Evolutionary conservation across 495 filamentous ascomycete species (phyloP), one percentile per base, ranked within the genome.

Genomic region (Aspergillus ellipticus): DNA sequence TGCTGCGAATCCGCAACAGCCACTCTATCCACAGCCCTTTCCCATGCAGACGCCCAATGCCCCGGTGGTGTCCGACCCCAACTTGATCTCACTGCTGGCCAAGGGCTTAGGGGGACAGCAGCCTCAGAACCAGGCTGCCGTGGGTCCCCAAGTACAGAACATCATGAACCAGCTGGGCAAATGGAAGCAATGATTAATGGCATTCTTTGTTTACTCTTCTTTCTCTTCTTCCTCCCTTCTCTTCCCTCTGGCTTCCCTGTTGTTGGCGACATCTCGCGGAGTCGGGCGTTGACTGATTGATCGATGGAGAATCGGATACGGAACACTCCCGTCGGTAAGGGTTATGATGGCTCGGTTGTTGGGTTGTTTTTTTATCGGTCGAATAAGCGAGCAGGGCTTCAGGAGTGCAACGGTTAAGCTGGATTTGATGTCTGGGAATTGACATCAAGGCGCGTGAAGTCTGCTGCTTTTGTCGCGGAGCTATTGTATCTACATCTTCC

Each of bases 91-190:
- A 22, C 63, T 82, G 9, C 60, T 82, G 20, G 69, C 70, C 2
- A 79, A 74, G 50, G 73, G 72, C 22, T 54, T 73, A 21, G 68
- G 66, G 46, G 66, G 62, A 51, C 72, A 71, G 48, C 74, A 72
- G 55, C 65, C 64, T 42, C 76, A 82, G 59, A 69, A 67, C 33
- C 75, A 78, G 47, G 58, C 64, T 26, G 53, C 66, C 35, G 57
- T 70, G 42, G 63, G 66, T 42, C 64, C 71, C 31, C 76, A 84
- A 63, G 77, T 86, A 55, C 80, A 84, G 60, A 81, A 83, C 58
- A 74, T 86, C 45, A 80, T 86, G 77, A 78, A 80, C 50, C 82
- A 85, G 57, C 66, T 86, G 59, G 72, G 80, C 10, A 83, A 79
- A 64, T 85, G 82, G 73, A 82, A 78, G 63, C 79, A 81, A 70